phyloP scores from a whole-genome alignment of 2,329 filamentous ascomycete species.

The Fusarium coffeatum region DNA sequence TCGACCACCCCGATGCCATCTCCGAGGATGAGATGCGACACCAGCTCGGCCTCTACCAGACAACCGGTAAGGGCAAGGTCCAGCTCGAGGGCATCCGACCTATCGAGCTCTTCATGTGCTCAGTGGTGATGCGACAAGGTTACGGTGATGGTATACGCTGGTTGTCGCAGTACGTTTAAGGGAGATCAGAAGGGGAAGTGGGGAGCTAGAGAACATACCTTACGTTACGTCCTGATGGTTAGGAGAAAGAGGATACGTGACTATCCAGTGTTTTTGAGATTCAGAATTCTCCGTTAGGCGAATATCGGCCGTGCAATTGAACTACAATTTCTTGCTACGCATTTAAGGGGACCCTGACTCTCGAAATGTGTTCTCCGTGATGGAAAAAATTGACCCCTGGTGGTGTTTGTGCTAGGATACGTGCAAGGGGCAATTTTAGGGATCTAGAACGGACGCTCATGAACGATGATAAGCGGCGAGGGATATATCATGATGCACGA shows the following conservation, averaged over 20 bases:
- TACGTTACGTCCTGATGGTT: constrained; percentile 22
- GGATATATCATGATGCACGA: constrained; percentile 19
- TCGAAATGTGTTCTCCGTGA: constrained; percentile 9
- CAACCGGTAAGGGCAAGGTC: constrained; percentile 95
- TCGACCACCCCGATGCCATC: constrained; percentile 95
- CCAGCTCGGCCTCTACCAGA: constrained; percentile 93
- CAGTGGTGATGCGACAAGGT: constrained; percentile 96
- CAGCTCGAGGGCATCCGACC: constrained; percentile 91
- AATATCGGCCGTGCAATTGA: constrained; percentile 52
- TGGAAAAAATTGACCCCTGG: constrained; percentile 22
- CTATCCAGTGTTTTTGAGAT: constrained; percentile 49
- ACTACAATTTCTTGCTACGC: constrained; percentile 36
- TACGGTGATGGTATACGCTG: constrained; percentile 93
- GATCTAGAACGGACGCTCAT: constrained; percentile 18
- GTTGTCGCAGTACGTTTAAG: constrained; percentile 91
- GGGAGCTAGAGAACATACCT: constrained; percentile 39
- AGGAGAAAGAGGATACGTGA: constrained; percentile 34
- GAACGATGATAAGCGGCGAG: constrained; percentile 8
- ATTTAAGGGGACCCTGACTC: background rate
- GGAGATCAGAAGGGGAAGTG: constrained; percentile 4
- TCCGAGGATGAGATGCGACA: constrained; percentile 95
- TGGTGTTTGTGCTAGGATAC: constrained; percentile 24
- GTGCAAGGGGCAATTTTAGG: constrained; percentile 18
- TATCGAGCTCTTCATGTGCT: constrained; percentile 99
- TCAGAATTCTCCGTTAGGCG: constrained; percentile 52